phyloP scores from a whole-genome alignment of 208 protist species.

The Leishmania tarentolae region DNA sequence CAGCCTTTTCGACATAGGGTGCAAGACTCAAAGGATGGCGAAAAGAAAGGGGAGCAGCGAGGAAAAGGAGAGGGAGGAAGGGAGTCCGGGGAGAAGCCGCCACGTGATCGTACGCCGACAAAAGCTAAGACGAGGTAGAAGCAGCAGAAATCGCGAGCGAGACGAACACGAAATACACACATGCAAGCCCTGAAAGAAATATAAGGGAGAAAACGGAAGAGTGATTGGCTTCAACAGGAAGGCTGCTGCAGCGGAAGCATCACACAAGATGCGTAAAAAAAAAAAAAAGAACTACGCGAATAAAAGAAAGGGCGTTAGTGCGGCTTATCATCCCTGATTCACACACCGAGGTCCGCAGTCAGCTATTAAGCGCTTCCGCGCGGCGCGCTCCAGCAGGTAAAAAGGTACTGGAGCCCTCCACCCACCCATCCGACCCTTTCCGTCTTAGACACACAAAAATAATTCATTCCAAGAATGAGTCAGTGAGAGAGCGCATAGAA shows the following conservation, averaged over 20 bases:
- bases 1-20: neutral
- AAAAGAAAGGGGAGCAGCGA: neutral
- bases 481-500: constrained; percentile 3
- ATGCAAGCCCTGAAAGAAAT: neutral
- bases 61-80: neutral
- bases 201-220: neutral
- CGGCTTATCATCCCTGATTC: neutral
- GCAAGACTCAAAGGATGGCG: neutral
- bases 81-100: neutral
- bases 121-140: constrained; percentile 3
- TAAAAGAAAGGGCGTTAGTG: neutral
- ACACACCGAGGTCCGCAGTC: neutral
- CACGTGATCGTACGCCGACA: neutral
- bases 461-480: neutral
- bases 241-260: neutral
- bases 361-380: neutral
- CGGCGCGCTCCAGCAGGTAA: neutral
- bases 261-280: neutral
- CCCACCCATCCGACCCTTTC: neutral
- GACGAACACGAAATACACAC: constrained; percentile 5
- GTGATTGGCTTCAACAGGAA: neutral
- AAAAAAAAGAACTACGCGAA: neutral
- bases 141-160: neutral
- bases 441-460: neutral
- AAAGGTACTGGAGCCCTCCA: neutral